A percentile compares a stretch with the other conserved stretches of the same genome.
Conservation (phyloP, 1,284 basidiomycete genomes). For the Sphagnurus paluster region DNA sequence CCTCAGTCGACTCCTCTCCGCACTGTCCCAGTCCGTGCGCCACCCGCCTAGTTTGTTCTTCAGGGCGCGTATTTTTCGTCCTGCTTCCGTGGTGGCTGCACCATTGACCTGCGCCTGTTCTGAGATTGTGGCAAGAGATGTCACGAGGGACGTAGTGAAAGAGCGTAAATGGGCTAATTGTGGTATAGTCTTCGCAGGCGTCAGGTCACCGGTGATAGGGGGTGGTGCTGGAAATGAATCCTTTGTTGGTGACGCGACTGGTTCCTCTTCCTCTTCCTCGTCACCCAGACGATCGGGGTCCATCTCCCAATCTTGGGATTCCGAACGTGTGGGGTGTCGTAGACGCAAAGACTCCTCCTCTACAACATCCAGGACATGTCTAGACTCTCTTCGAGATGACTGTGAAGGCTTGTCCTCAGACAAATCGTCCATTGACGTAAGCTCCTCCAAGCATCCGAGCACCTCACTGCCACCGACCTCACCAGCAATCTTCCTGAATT, state of each 20-base stretch:
- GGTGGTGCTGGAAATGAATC: constrained; percentile 50
- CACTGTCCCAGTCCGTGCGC: constrained; percentile 77
- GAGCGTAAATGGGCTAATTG: constrained; percentile 70
- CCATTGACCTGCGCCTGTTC: constrained; percentile 85
- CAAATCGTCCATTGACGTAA: constrained; percentile 50
- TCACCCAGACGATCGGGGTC: constrained; percentile 49
- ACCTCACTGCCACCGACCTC: constrained; percentile 75
- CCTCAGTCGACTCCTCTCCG: constrained; percentile 68
- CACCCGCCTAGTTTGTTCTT: constrained; percentile 80
- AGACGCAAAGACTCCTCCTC: constrained; percentile 42
- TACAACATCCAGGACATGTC: constrained; percentile 39
- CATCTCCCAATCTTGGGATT: constrained; percentile 60
- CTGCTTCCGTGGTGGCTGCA: constrained; percentile 78
- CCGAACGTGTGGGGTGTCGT: constrained; percentile 20
- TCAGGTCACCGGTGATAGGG: constrained; percentile 45
- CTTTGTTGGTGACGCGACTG: constrained; percentile 46
- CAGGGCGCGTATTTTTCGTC: constrained; percentile 75
- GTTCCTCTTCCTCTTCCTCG: constrained; percentile 47
- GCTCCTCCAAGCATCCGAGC: constrained; percentile 66
- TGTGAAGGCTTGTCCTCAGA: constrained; percentile 34
- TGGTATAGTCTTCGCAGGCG: constrained; percentile 56
- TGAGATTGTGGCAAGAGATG: constrained; percentile 76
- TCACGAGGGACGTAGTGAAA: constrained; percentile 67
- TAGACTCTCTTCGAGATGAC: constrained; percentile 19
- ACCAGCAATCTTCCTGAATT: constrained; percentile 72